Evolutionary conservation across 768 basidiomycete genomes (phyloP).

Genomic region (Auriculariales sp.): DNA sequence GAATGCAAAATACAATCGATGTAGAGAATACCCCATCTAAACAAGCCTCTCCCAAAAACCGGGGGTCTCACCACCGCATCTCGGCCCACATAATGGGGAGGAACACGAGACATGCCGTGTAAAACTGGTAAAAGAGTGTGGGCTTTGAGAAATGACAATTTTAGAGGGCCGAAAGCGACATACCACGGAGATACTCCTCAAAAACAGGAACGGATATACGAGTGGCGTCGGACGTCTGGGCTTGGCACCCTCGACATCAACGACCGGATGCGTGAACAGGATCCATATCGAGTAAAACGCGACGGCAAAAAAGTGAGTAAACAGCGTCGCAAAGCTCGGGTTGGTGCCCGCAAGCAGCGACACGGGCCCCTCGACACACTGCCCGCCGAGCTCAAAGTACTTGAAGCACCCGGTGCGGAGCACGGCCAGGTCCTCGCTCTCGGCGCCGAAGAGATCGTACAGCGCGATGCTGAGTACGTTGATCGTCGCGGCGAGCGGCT

Average conservation of each 20-base stretch:
- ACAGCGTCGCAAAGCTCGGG: slow-evolving; percentile 12
- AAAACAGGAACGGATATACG: slow-evolving; percentile 53
- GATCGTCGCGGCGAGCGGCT: slow-evolving; percentile 68
- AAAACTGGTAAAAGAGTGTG: slow-evolving; percentile 45
- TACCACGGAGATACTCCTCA: slow-evolving; percentile 58
- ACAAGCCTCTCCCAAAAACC: too few species aligned
- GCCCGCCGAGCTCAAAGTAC: slow-evolving; percentile 89
- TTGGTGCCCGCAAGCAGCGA: slow-evolving; percentile 72
- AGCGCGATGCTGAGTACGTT: slow-evolving; percentile 89
- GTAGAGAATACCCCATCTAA: too few species aligned
- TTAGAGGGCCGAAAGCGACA: slow-evolving; percentile 18
- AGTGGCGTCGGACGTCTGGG: slow-evolving; percentile 28
- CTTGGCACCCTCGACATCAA: slow-evolving; percentile 18
- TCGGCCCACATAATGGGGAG: slow-evolving; percentile 82
- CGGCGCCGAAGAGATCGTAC: slow-evolving; percentile 88
- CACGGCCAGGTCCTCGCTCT: slow-evolving; percentile 47
- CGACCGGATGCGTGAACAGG: slow-evolving; percentile 54
- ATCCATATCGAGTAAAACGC: slow-evolving; percentile 91
- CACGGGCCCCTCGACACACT: slow-evolving; percentile 78
- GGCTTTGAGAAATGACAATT: slow-evolving; percentile 1
- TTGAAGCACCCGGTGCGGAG: slow-evolving; percentile 85
- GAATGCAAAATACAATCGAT: too few species aligned
- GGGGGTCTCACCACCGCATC: slow-evolving; percentile 68
- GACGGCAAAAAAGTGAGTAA: slow-evolving; percentile 79
- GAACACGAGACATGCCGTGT: slow-evolving; percentile 83